Base-by-base conservation (phyloP, 306 rosid species). In the Pyrus betulifolia region DNA sequence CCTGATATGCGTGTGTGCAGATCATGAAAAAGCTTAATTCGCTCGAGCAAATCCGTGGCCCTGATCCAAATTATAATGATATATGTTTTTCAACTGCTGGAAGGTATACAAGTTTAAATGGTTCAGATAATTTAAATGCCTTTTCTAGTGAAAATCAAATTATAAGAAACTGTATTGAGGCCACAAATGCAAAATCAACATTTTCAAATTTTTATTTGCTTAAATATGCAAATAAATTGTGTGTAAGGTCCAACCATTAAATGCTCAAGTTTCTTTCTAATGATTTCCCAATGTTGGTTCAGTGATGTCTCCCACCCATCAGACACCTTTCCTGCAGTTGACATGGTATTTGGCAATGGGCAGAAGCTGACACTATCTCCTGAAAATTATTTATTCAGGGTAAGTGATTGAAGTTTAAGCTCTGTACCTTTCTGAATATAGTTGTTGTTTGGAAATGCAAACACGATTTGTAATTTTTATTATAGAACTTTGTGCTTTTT, bases 311-410 rank as follows among this genome's bases (percentile, higher is more conserved):
- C 92, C 51, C 64, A 85, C 71, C 84, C 88, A 52, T 83, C 93
- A 22, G 78, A 85, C 61, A 84, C 78, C 79, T 96, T 92, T 88
- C 99, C 99, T 6, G 82, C 59, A 51, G 98, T 96, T 86, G 98
- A 92, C 79, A 87, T 96, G 98, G 91, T 92, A 74, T 96, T 96
- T 82, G 91, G 76, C 63, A 88, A 86, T 78, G 97, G 91, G 60
- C 84, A 89, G 60, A 92, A 92, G 84, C 64, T 92, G 21, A 82
- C 91, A 52, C 85, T 96, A 54, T 82, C 99, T 66, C 99, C 99
- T 59, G 99, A 96, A 86, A 96, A 96, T 84, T 92, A 96, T 86
- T 82, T 96, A 80, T 96, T 96, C 69, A 87, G 81, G 85, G 99
- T 96, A 82, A 85, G 93, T 87, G 74, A 52, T 72, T 14, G 58